Evolutionary conservation across 371 early-diverging fungal species (phyloP), one percentile per base, ranked within the genome.

Genomic region (Apophysomyces elegans): DNA sequence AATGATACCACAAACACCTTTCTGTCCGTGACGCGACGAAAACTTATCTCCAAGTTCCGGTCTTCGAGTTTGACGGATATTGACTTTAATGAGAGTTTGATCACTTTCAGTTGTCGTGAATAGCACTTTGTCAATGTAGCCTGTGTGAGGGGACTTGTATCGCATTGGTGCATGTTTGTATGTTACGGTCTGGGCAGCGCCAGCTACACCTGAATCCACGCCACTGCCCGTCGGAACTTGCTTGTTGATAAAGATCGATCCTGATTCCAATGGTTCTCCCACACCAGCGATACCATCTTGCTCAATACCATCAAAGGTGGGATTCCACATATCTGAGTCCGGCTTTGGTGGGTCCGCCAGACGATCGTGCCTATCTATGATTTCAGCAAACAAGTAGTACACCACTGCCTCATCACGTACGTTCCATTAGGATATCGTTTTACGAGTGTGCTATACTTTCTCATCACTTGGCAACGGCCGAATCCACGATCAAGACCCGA

Each of bases 1-100:
- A 76, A 98, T 96, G 62, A 98, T 91, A 59, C 99, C 99, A 71
- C 96, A 95, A 14, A 99, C 99, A 69, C 99, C 99, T 78, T 99
- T 99, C 73, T 99, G 99, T 43, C 99, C 99, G 89, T 99, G 99
- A 66, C 99, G 93, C 57, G 98, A 97, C 26, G 99, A 96, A 82
- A 99, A 99, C 86, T 99, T 99, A 82, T 99, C 99, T 65, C 99
- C 99, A 66, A 99, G 82, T 80, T 99, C 98, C 4, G 99, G 99
- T 5, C 95, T 88, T 61, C 99, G 93, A 3, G 97, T 98, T 81
- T 99, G 99, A 41, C 99, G 91, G 39, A 99, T 86, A 32, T 93
- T 84, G n/a, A 93, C 93, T 85, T 99, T 99, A 75, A 99, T 90
- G 41, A 99, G 75, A 12, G 90, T 91, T 74, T 96, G 94, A 66